Evolutionary conservation across 2,329 filamentous ascomycete genomes (phyloP), one percentile per base, ranked within the genome.

Genomic region (Balansia obtecta): DNA sequence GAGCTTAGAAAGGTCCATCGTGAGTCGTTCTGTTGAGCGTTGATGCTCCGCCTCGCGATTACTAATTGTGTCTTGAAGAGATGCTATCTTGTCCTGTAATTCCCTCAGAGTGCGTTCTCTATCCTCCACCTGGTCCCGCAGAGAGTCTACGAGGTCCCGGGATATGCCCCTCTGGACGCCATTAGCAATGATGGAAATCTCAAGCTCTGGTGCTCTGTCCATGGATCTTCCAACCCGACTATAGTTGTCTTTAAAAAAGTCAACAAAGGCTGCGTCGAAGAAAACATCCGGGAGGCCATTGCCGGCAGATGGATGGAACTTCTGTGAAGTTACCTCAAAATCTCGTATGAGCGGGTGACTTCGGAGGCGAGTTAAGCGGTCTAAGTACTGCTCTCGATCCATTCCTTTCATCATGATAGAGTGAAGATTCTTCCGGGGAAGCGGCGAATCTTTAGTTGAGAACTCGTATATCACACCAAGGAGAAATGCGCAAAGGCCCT

Each of bases 221-320:
- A 98, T 87, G 13, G 88, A 86, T 54, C 88, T 81, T 39, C 85
- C 72, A 52, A 96, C 71, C 9, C 90, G 84, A 60, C 86, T 91
- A 63, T 94, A 97, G 62, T 95, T 95, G 61, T 97, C 90, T 61
- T 96, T 96, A 60, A 96, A 80, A 60, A 97, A 95, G 53, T 96
- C 87, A 50, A 98, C 82, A 65, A 96, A 97, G 0, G 79, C 79
- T 45, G 80, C 76, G 58, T 95, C 89, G 55, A 97, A 93, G 63
- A 82, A 94, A 1, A 95, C 86, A 47, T 90, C 83, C 1, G 89
- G 86, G 8, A 90, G 57, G 67, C 78, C 65, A 59, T 66, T 77
- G 45, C 56, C 54, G 4, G 58, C 70, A 55, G 61, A 64, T 4
- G 69, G 68, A 55, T 76, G 75, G 8, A 81, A 68, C 54, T 79